Evolutionary conservation across 2,329 filamentous ascomycete species (phyloP).

Genomic region (Colletotrichum tofieldiae): DNA sequence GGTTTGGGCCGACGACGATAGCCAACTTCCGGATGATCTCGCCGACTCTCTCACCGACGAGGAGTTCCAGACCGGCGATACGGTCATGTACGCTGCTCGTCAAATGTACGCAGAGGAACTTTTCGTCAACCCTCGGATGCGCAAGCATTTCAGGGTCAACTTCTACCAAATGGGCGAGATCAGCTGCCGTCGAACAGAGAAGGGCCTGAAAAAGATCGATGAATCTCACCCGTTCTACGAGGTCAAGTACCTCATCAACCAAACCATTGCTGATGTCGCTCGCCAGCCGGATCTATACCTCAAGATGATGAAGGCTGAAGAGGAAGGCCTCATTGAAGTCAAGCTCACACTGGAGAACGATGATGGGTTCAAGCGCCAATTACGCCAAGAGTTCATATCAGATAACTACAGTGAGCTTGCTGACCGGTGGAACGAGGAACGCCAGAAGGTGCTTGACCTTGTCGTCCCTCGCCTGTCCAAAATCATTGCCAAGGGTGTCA

Average conservation of each 20-base stretch:
- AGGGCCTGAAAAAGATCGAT: conserved; percentile 93
- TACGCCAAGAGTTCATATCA: conserved; percentile 89
- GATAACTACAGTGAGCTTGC: conserved; percentile 97
- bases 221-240: conserved; percentile 97
- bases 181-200: conserved; percentile 92
- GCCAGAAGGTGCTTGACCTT: conserved; percentile 86
- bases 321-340: conserved; percentile 92
- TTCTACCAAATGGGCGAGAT: conserved; percentile 90
- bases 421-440: conserved; percentile 93
- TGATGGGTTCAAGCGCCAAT: conserved; percentile 80
- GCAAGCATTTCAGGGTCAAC: conserved; percentile 85
- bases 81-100: conserved; percentile 85
- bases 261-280: conserved; percentile 86
- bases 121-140: conserved; percentile 88
- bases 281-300: conserved; percentile 90
- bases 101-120: conserved; percentile 94
- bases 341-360: conserved; percentile 83
- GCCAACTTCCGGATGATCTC: conserved; percentile 85
- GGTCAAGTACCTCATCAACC: conserved; percentile 95
- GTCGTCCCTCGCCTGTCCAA: conserved; percentile 87
- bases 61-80: conserved; percentile 82
- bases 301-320: conserved; percentile 97
- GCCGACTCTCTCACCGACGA: conserved; percentile 83
- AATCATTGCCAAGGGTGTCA: conserved; percentile 91
- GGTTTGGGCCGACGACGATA: conserved; percentile 87